Base-by-base conservation (phyloP, 768 basidiomycete species). In the Sarcodon aspratus region DNA sequence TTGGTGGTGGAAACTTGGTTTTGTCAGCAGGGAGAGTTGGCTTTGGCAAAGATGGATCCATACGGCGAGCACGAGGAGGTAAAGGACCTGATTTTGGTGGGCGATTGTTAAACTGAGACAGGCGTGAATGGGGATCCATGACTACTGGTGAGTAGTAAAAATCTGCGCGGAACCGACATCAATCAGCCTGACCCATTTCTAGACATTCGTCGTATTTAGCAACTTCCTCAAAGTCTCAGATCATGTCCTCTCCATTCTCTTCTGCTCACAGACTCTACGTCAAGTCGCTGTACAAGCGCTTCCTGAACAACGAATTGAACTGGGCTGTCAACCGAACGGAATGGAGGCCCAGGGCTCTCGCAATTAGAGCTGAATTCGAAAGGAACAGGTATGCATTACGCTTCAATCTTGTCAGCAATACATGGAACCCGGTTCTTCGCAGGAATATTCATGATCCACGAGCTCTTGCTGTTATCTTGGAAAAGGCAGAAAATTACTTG, bases 351-450 rank as follows among this genome's bases (percentile, higher is more conserved):
- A 78, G 84, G 65, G 93, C 94, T 10, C 66, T 94, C 57, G 70
- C 83, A 64, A 89, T 98, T 54, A 71, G 95, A 53, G 93, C 93
- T 52, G 79, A 90, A 63, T 98, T 98, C 63, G 95, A 98, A 70
- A 69, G 75, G 56, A 92, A 97, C 74, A 79, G 92, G 90, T 89
- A 62, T 50, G 76, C 69, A 46, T 21, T 42, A 45, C n/a, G 13
- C 21, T 13, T 38, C 33, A 6, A 36, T 18, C 35, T 46, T 33
- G 33, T 18, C 13, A 34, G 35, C 49, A 33, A 38, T 13, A 44
- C 47, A 12, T 12, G 44, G 9, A 45, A 52, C 12, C 48, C 31
- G 15, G 47, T 21, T 9, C 2, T n/a, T 31, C 8, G 2, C 46
- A 95, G 92, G 45, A 71, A 93, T 59, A 80, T 95, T 48, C 78